Conservation (phyloP, 75 land plant genomes). For the Adiantum capillusveneris region DNA sequence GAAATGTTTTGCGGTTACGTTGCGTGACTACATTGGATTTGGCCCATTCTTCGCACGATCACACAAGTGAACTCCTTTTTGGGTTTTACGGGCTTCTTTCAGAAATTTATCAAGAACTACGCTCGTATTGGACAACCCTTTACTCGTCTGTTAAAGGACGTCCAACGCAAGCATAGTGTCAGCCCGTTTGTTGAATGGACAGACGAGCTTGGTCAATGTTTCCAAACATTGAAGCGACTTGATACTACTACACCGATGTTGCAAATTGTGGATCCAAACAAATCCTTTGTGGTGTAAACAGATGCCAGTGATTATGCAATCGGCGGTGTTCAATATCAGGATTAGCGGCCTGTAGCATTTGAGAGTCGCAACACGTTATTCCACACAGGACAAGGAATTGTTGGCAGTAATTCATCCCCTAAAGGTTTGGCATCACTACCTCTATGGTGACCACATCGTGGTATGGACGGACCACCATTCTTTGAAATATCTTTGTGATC, state of each 20-base stretch:
- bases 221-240: not conserved
- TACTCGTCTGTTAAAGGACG: not conserved
- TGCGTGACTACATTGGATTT: no score
- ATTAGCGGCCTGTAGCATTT: not conserved
- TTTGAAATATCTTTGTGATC: slow-evolving; percentile 6
- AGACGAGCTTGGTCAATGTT: not conserved
- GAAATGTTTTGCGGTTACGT: no score
- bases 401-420: slow-evolving; percentile 5
- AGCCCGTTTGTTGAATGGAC: not conserved
- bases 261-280: not conserved
- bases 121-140: no score
- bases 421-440: slow-evolving; percentile 11
- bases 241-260: slow-evolving; percentile 1
- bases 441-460: not conserved
- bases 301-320: slow-evolving; percentile 4
- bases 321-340: not conserved
- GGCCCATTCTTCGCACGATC: no score
- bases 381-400: slow-evolving; percentile 7
- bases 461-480: slow-evolving; percentile 12
- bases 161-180: no score
- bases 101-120: no score
- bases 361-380: not conserved
- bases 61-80: no score
- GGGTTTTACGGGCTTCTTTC: no score
- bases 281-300: not conserved